phyloP scores from a whole-genome alignment of 2,329 filamentous ascomycete genomes.

The Sclerotiophoma versabilis region DNA sequence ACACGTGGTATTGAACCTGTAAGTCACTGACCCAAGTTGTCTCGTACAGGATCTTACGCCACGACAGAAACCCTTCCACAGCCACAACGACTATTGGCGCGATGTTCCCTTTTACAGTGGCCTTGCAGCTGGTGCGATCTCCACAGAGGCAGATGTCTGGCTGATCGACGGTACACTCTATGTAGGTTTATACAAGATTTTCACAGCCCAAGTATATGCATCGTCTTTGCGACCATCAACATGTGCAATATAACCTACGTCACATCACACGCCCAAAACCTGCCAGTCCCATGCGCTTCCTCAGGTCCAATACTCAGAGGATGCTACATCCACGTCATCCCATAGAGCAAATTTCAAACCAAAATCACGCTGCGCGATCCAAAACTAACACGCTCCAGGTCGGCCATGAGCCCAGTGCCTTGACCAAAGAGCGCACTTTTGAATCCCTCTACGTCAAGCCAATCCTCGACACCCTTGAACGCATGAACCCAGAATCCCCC shows the following conservation, averaged over 20 bases:
- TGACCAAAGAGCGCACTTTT: conserved; percentile 62
- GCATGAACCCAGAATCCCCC: conserved; percentile 62
- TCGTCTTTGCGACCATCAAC: neutral
- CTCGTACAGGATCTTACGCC: neutral
- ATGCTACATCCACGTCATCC: neutral
- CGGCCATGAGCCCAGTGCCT: conserved; percentile 62
- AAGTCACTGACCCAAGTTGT: conserved; percentile 19
- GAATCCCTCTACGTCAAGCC: conserved; percentile 66
- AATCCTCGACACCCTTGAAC: conserved; percentile 62
- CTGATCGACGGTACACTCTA: conserved; percentile 63
- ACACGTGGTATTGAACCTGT: conserved; percentile 67
- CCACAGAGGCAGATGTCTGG: conserved; percentile 69
- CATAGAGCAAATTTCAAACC: neutral
- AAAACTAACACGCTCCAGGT: conserved; percentile 49
- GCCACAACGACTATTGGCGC: conserved; percentile 68
- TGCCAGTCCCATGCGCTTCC: no score
- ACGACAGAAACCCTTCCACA: conserved; percentile 59
- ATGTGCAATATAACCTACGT: neutral
- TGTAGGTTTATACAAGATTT: conserved; percentile 46
- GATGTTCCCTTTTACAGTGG: conserved; percentile 59
- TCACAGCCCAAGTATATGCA: neutral
- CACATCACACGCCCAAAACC: neutral
- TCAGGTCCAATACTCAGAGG: no score
- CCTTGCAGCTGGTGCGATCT: conserved; percentile 64
- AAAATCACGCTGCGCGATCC: no score